Conservation (phyloP, 345 rosid genomes). For the Firmiana major region DNA sequence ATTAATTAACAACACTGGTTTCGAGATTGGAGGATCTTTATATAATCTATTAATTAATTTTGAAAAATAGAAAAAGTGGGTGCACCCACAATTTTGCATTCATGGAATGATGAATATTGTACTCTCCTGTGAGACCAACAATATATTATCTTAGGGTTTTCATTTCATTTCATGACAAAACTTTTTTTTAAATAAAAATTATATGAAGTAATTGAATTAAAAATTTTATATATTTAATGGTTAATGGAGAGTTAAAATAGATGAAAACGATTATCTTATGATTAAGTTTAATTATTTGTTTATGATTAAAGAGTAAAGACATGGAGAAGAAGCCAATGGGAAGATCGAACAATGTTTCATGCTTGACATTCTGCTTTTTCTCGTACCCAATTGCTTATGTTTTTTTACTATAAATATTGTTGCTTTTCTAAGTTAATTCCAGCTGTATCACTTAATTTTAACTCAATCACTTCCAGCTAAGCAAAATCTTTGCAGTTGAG, state of each 20-base stretch:
- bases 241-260: neutral
- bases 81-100: neutral
- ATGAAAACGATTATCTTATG: neutral
- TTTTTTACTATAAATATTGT: neutral
- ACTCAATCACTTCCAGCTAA: too few relatives aligned
- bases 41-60: neutral
- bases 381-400: neutral
- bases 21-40: neutral
- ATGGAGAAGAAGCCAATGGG: neutral
- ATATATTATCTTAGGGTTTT: neutral
- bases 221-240: neutral
- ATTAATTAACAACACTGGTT: neutral
- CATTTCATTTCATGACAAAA: neutral
- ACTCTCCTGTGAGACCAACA: neutral
- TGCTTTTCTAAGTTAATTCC: neutral
- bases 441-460: neutral
- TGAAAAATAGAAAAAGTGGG: neutral
- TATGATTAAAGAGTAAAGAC: neutral
- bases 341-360: neutral
- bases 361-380: neutral
- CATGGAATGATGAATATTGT: neutral
- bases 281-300: neutral
- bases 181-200: too few relatives aligned
- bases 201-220: too few relatives aligned
- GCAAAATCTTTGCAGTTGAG: too few relatives aligned